Evolutionary conservation across 805 yeast genomes (phyloP), one percentile per base, ranked within the genome.

Genomic region (Vanderwaltozyma polyspora): DNA sequence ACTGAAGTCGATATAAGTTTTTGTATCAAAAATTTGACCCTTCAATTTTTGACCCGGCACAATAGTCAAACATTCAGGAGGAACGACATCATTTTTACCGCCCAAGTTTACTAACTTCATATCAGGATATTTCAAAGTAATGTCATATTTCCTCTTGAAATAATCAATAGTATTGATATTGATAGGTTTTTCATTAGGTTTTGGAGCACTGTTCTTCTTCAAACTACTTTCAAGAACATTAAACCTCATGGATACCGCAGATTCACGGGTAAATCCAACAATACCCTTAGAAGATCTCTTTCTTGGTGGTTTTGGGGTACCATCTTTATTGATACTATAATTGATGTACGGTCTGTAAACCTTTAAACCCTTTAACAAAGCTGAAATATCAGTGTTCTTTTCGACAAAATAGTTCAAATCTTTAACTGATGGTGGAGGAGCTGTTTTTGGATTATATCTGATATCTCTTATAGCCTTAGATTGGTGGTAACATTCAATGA

Each of bases 21-120:
- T 37, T 19, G 39, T 49, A 31, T 45, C 46, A 13, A 30, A 25
- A 18, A 45, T 28, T 23, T 19, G 23, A 25, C 49, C 49, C 39
- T 45, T 47, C 17, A 45, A 34, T 35, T 45, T 47, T 30, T 47
- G 49, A 26, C 51, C 49, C 22, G 49, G 48, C 25, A 45, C 43
- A 17, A 47, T 47, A 11, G 39, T 41, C 29, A 43, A 36, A 39
- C 48, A 43, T 39, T 47, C 49, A 14, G 48, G 38, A 16, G 49
- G 49, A 13, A 44, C 44, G 16, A 35, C n/a, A n/a, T n/a, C 32
- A 19, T 41, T 43, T 17, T 36, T 35, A 32, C 46, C 48, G 25
- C 49, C 46, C 15, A 47, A 29, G 26, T 40, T 38, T 10, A 47
- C 37, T 35, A 47, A 34, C 27, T 39, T 39, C 7, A 37, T 39